Evolutionary conservation across 2,329 filamentous ascomycete species (phyloP).

Genomic region (Macrophomina tecta): DNA sequence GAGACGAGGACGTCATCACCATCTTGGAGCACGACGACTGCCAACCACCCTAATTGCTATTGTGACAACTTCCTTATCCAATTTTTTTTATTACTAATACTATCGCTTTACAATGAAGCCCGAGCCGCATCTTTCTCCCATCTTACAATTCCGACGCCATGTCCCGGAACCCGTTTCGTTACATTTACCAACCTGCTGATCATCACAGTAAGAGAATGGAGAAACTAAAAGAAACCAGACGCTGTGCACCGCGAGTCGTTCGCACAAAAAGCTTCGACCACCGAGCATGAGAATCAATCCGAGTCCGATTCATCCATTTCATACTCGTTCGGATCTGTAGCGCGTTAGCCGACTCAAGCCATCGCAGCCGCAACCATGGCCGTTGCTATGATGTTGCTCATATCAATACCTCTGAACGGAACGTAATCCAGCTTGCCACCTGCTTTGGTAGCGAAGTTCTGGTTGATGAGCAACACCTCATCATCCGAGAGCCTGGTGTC

Average conservation of each 20-base stretch:
- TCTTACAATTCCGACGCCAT: background rate
- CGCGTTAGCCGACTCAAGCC: background rate
- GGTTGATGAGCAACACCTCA: conserved; percentile 46
- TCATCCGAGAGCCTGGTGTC: conserved; percentile 49
- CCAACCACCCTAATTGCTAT: background rate
- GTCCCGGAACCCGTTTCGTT: background rate
- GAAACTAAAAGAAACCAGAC: no score
- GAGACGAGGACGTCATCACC: conserved; percentile 18
- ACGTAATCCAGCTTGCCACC: conserved; percentile 53
- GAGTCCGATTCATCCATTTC: conserved; percentile 53
- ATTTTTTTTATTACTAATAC: no score
- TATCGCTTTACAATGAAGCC: background rate
- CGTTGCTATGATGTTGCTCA: background rate
- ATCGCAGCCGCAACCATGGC: background rate
- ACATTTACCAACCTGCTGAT: background rate
- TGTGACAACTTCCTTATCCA: no score
- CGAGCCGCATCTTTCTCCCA: background rate
- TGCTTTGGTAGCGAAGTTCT: conserved; percentile 47
- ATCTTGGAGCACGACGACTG: background rate
- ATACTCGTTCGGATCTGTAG: conserved; percentile 51
- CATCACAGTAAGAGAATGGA: background rate
- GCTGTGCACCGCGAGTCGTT: background rate
- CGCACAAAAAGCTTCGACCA: background rate
- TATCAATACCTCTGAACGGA: conserved; percentile 48
- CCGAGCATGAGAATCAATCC: conserved; percentile 39